Evolutionary conservation across 2,329 filamentous ascomycete species (phyloP).

Genomic region (Elsinoe arachidis): DNA sequence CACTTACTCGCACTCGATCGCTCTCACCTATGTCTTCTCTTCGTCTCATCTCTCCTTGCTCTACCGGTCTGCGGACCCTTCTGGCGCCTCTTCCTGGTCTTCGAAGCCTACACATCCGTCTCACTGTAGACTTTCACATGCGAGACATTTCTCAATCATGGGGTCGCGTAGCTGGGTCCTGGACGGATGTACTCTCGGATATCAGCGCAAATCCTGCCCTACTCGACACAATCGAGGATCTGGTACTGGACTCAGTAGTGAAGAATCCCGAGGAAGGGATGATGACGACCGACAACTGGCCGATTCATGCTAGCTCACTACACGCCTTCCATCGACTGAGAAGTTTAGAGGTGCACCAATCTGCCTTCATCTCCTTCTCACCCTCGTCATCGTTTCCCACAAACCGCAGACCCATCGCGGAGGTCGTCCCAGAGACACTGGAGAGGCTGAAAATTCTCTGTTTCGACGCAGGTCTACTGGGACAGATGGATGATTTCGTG

Average conservation of each 20-base stretch:
- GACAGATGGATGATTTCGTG: conserved; percentile 11
- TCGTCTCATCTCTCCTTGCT: background rate
- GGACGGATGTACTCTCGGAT: background rate
- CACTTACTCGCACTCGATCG: background rate
- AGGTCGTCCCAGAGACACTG: background rate
- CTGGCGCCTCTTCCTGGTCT: background rate
- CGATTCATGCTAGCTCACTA: background rate
- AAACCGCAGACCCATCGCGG: background rate
- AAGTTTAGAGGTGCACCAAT: background rate
- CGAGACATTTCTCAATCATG: conserved; percentile 1
- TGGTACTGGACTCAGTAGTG: background rate
- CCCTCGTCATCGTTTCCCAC: background rate
- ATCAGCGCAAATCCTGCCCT: background rate
- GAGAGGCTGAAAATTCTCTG: background rate
- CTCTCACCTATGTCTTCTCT: background rate
- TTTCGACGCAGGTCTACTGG: background rate
- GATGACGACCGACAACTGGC: conserved; percentile 8
- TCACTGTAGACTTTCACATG: conserved; percentile 2
- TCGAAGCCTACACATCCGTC: background rate
- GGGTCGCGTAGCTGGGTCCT: background rate
- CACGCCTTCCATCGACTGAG: background rate
- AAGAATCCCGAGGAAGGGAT: background rate
- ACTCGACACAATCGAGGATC: background rate
- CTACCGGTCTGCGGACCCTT: background rate
- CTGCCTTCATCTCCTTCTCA: background rate